phyloP scores from a whole-genome alignment of 2,329 filamentous ascomycete genomes.

The Exophiala calicioides region DNA sequence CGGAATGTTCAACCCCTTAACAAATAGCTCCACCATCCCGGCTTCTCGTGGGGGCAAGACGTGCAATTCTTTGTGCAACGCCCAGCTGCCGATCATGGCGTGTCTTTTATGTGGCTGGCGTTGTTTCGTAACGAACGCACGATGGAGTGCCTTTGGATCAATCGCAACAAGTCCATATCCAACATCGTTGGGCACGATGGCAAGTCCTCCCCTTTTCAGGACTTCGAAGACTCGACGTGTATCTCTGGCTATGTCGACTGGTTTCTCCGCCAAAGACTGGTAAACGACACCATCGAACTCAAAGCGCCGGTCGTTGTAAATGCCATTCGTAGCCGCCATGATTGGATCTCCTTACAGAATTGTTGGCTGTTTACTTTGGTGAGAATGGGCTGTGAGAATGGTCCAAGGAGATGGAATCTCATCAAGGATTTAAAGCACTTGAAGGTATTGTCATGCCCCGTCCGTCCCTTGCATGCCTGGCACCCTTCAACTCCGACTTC shows the following conservation, averaged over 20 bases:
- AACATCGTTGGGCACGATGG: constrained; percentile 33
- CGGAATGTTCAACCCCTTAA: constrained; percentile 33
- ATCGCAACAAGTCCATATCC: constrained; percentile 34
- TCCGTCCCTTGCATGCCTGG: no score
- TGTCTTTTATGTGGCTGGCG: constrained; percentile 33
- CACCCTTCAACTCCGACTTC: no score
- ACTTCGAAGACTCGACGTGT: constrained; percentile 30
- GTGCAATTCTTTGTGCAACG: constrained; percentile 33
- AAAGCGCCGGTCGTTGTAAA: no score
- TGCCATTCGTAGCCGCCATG: no score
- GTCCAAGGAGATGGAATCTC: no score
- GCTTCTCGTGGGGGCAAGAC: constrained; percentile 20
- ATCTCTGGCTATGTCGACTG: constrained; percentile 24
- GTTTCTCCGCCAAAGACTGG: no score
- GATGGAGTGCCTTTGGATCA: constrained; percentile 28
- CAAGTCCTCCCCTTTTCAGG: constrained; percentile 32
- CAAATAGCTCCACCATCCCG: constrained; percentile 29
- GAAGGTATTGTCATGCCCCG: no score
- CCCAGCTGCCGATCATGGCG: constrained; percentile 35
- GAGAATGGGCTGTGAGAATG: no score
- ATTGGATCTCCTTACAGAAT: no score
- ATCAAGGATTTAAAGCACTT: no score
- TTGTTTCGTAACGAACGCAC: constrained; percentile 29
- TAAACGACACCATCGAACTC: no score
- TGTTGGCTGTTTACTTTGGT: no score